A percentile compares a stretch with the other conserved stretches of the same genome.
Conservation (phyloP, 495 filamentous ascomycete genomes). For the Penicillium atrosanguineum region DNA sequence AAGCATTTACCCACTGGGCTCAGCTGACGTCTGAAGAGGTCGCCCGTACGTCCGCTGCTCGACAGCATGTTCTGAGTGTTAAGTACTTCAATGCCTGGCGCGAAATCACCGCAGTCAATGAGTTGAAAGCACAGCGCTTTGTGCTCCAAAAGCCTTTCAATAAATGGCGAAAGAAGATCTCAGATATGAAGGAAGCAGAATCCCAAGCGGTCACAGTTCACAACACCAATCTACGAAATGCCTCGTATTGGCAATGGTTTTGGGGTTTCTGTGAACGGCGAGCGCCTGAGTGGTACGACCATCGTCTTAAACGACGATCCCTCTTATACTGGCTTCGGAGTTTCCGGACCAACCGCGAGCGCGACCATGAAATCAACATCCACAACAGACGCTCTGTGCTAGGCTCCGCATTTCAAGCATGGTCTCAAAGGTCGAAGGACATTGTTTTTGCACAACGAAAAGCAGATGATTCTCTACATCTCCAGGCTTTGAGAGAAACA, state of each 20-base stretch:
- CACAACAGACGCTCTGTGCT: slow-evolving; percentile 26
- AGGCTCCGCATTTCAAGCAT: slow-evolving; percentile 29
- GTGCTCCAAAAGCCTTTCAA: slow-evolving; percentile 55
- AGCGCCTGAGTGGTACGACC: slow-evolving; percentile 52
- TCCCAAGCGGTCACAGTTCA: slow-evolving; percentile 42
- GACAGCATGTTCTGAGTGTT: slow-evolving; percentile 64
- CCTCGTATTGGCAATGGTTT: slow-evolving; percentile 56
- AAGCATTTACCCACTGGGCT: slow-evolving; percentile 74
- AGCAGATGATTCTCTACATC: slow-evolving; percentile 32
- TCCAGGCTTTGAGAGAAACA: slow-evolving; percentile 26
- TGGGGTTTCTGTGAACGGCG: slow-evolving; percentile 51
- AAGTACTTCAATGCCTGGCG: slow-evolving; percentile 79
- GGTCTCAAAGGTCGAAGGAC: slow-evolving; percentile 29
- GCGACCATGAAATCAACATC: slow-evolving; percentile 37
- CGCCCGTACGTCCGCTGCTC: slow-evolving; percentile 56
- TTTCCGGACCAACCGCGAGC: slow-evolving; percentile 43
- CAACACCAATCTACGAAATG: slow-evolving; percentile 41
- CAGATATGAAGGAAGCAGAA: slow-evolving; percentile 31
- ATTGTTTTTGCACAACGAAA: slow-evolving; percentile 29
- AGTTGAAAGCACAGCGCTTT: slow-evolving; percentile 64
- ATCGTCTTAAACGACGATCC: slow-evolving; percentile 44
- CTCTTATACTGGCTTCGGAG: slow-evolving; percentile 47
- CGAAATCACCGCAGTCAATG: slow-evolving; percentile 67
- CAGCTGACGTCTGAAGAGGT: slow-evolving; percentile 59
- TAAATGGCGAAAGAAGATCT: slow-evolving; percentile 50